phyloP scores from a whole-genome alignment of 176 grass and related monocot species.

The Poa pratensis region DNA sequence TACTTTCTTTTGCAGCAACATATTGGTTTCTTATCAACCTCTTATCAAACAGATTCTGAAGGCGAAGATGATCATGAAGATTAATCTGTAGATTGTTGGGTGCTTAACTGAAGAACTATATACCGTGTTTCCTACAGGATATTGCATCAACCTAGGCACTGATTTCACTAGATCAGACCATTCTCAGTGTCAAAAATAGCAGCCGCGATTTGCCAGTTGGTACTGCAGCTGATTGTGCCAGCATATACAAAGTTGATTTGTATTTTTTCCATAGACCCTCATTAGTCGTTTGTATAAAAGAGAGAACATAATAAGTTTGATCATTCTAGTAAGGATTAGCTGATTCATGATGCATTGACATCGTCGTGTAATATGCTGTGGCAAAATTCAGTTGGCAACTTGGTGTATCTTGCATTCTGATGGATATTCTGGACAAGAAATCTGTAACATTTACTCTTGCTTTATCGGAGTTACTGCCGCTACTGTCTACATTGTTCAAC shows the following conservation, averaged over 20 bases:
- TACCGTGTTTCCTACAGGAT: constrained; percentile 28
- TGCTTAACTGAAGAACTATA: constrained; percentile 36
- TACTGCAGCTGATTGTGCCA: neutral
- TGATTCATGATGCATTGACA: constrained; percentile 27
- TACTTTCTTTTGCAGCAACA: neutral
- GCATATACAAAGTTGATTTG: constrained; percentile 13
- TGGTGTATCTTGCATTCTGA: constrained; percentile 25
- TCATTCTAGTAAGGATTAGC: constrained; percentile 35
- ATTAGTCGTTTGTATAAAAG: constrained; percentile 42
- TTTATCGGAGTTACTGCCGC: neutral
- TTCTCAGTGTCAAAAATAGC: constrained; percentile 37
- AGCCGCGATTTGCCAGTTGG: constrained; percentile 22
- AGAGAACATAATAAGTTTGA: constrained; percentile 13
- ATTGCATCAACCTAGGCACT: constrained; percentile 9
- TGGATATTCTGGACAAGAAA: neutral
- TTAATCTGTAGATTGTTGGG: constrained; percentile 31
- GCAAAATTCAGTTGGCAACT: neutral
- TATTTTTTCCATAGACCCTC: neutral
- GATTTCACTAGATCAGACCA: constrained; percentile 37
- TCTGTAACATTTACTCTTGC: neutral
- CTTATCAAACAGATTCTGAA: constrained; percentile 84
- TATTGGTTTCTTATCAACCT: constrained; percentile 30
- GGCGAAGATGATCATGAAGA: constrained; percentile 83
- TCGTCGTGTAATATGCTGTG: neutral
- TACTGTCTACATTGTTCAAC: neutral